Evolutionary conservation across 2,329 filamentous ascomycete genomes (phyloP), one percentile per base, ranked within the genome.

Genomic region (Tolypocladium ovalisporum): DNA sequence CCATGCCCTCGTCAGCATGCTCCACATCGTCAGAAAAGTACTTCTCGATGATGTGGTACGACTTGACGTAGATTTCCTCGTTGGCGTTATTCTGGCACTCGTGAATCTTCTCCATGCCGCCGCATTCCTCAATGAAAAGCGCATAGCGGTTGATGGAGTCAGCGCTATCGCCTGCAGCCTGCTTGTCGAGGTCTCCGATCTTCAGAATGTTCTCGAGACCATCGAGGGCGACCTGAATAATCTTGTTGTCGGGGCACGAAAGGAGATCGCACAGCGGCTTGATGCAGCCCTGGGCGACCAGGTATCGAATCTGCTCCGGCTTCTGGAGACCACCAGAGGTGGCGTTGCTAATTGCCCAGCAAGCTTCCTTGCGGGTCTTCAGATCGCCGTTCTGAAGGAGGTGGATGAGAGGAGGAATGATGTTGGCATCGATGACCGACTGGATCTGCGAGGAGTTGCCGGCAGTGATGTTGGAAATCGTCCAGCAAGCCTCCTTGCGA

Each of bases 21-120:
- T 96, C 94, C 57, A 97, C 94, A 65, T 99, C 94, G 68, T 99
- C 94, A 0, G 92, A 97, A 79, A 99, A 99, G 83, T 99, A 99
- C 80, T 97, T 97, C 82, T 99, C 94, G 65, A 99, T 99, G 76
- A 99, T 99, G 83, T 96, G 97, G 83, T 97, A 99, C 0, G 94
- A 94, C 85, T 99, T 99, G 93, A 99, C 97, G 82, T 99, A 99
- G 67, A 99, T 99, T 77, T 99, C 94, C 78, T 99, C 94, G 77
- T 99, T 99, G 79, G 93, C 93, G 69, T 99, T 99, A 80, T 95
- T 97, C 81, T 99, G 94, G 84, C 94, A 97, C 67, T 97, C 93
- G 77, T 99, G 94, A 66, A 99, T 97, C 87, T 97, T 97, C 80
- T 97, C 94, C 94, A 99, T 99, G 64, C 94, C 94, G 69, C 91